phyloP scores from a whole-genome alignment of 2,329 filamentous ascomycete species.

The Aspergillus clavatus region DNA sequence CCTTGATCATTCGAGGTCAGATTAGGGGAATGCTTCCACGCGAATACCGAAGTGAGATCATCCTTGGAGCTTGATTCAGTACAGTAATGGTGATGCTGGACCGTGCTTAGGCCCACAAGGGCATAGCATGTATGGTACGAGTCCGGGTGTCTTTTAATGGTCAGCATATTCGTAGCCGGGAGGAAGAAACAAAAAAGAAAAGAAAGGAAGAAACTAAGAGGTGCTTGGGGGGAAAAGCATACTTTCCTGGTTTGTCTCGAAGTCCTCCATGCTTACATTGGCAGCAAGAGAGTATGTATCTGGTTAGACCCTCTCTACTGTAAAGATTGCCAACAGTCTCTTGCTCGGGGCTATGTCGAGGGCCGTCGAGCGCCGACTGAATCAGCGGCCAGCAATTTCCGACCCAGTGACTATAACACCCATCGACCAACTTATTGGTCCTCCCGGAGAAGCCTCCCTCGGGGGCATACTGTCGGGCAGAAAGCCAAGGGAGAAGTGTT shows the following conservation, averaged over 20 bases:
- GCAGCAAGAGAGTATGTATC: slow-evolving; percentile 87
- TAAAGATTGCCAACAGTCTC: slow-evolving; percentile 48
- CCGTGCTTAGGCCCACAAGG: slow-evolving; percentile 75
- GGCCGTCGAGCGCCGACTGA: slow-evolving; percentile 67
- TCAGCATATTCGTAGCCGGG: slow-evolving; percentile 15
- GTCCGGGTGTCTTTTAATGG: slow-evolving; percentile 61
- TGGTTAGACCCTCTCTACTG: slow-evolving; percentile 75
- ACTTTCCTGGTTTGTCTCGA: slow-evolving; percentile 90
- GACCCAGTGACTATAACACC: slow-evolving; percentile 98
- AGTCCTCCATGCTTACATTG: slow-evolving; percentile 76
- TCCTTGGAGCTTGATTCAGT: slow-evolving; percentile 28
- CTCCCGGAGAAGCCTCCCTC: slow-evolving; percentile 91
- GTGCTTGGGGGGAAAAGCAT: slow-evolving; percentile 46
- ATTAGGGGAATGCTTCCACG: slow-evolving; percentile 37
- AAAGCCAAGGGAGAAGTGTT: slow-evolving; percentile 78
- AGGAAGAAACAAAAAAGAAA: no score
- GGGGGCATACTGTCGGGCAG: slow-evolving; percentile 79
- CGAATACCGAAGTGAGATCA: slow-evolving; percentile 34
- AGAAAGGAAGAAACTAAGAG: slow-evolving; percentile 3
- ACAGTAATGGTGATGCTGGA: slow-evolving; percentile 61
- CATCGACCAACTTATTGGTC: slow-evolving; percentile 96
- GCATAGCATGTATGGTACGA: slow-evolving; percentile 93
- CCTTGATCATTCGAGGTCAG: slow-evolving; percentile 46
- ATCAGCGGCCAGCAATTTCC: slow-evolving; percentile 91
- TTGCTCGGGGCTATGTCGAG: slow-evolving; percentile 27